phyloP scores from a whole-genome alignment of 306 rosid genomes.

The Fragaria vesca region DNA sequence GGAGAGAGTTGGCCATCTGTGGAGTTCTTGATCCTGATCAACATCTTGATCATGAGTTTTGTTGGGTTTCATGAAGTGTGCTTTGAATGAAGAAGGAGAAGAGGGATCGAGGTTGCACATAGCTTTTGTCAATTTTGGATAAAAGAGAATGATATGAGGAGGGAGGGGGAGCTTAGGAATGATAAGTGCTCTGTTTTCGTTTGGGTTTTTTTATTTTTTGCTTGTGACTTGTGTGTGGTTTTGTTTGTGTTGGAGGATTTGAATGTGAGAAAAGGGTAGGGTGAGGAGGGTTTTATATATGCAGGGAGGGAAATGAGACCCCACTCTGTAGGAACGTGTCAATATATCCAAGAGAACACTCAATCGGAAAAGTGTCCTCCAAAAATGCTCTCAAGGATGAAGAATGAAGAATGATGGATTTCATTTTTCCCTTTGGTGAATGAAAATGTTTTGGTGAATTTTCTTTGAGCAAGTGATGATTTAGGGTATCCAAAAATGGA shows the following conservation, averaged over 20 bases:
- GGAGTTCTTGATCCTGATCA: conserved; percentile 45
- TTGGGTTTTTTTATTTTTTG: background rate
- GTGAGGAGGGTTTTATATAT: conserved; percentile 50
- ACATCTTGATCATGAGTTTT: conserved; percentile 23
- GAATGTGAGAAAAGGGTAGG: conserved; percentile 24
- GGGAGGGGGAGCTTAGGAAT: background rate
- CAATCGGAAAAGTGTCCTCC: conserved; percentile 5
- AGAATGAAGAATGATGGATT: background rate
- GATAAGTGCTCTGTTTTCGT: conserved; percentile 19
- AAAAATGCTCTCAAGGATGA: conserved; percentile 8
- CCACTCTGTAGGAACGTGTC: conserved; percentile 48
- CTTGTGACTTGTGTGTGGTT: conserved; percentile 15
- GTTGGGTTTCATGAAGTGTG: conserved; percentile 46
- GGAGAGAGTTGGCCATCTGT: conserved; percentile 70
- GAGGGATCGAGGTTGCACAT: conserved; percentile 73
- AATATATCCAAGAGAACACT: conserved; percentile 23
- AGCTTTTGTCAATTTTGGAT: conserved; percentile 18
- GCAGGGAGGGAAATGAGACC: conserved; percentile 38
- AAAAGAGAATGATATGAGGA: background rate
- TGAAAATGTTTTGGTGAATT: background rate
- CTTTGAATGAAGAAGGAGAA: conserved; percentile 55
- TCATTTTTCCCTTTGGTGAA: background rate
- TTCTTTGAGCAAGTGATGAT: background rate
- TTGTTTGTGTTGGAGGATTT: conserved; percentile 32
- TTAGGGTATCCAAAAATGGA: background rate